Conservation (phyloP, 2,329 filamentous ascomycete genomes). For the Alternaria dauci region DNA sequence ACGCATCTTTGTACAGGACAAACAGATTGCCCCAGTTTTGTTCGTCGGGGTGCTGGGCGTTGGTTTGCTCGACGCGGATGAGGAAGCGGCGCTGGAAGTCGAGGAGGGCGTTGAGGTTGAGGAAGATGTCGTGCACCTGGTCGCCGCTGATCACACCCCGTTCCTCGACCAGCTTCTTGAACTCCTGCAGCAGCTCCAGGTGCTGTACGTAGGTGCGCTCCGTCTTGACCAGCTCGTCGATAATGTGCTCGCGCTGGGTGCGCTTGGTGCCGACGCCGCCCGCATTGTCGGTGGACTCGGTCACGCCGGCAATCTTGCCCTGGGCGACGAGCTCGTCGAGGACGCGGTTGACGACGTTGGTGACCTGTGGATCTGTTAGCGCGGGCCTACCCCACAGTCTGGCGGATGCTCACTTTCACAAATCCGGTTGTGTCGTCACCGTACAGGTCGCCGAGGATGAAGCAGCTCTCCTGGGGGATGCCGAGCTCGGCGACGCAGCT, state of each 20-base stretch:
- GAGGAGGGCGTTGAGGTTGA: constrained; percentile 93
- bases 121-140: constrained; percentile 90
- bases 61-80: constrained; percentile 94
- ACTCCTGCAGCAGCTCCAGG: constrained; percentile 88
- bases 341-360: constrained; percentile 89
- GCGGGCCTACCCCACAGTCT: neutral
- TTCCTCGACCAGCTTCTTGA: constrained; percentile 90
- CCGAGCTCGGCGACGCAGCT: constrained; percentile 84
- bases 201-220: constrained; percentile 99
- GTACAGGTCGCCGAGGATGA: constrained; percentile 90
- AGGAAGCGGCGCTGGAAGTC: constrained; percentile 96
- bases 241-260: constrained; percentile 83
- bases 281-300: constrained; percentile 61
- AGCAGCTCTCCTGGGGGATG: constrained; percentile 82
- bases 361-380: constrained; percentile 65
- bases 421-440: constrained; percentile 96
- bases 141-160: constrained; percentile 89
- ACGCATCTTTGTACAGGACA: constrained; percentile 81
- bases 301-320: constrained; percentile 67
- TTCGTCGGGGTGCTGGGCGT: constrained; percentile 75
- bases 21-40: constrained; percentile 98
- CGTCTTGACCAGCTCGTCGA: constrained; percentile 90
- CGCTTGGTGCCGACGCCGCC: constrained; percentile 60
- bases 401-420: constrained; percentile 72
- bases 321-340: constrained; percentile 84